Evolutionary conservation across 345 rosid genomes (phyloP).

Genomic region (Gossypium thurberi): DNA sequence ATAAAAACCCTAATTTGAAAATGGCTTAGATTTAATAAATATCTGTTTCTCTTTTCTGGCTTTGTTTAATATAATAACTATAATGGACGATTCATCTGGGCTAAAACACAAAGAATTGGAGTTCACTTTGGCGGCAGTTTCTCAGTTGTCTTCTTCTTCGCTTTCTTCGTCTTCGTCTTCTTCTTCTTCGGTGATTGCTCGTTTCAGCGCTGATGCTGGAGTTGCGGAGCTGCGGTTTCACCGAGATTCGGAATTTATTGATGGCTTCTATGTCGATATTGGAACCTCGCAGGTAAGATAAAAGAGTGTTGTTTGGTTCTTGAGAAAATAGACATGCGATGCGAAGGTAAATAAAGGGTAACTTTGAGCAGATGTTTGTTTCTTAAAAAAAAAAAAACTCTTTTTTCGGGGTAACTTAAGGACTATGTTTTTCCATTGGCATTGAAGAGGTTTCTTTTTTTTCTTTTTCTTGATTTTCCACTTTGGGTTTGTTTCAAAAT

Average conservation of each 20-base stretch:
- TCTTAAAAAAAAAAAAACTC: neutral
- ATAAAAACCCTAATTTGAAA: slow-evolving; percentile 34
- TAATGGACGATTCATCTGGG: slow-evolving; percentile 31
- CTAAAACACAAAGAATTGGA: slow-evolving; percentile 33
- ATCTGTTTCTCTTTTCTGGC: neutral
- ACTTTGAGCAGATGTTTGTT: neutral
- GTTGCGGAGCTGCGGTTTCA: slow-evolving; percentile 50
- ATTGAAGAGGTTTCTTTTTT: neutral
- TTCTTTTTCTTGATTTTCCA: neutral
- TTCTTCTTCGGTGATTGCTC: slow-evolving; percentile 41
- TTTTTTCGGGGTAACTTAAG: neutral
- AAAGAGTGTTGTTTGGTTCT: slow-evolving; percentile 11
- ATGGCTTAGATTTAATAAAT: neutral
- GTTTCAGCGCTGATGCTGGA: slow-evolving; percentile 45
- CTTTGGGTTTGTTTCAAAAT: neutral
- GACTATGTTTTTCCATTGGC: neutral
- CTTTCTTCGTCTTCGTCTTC: slow-evolving; percentile 20
- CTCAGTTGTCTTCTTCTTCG: slow-evolving; percentile 45
- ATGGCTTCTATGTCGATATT: slow-evolving; percentile 37
- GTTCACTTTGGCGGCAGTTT: slow-evolving; percentile 48
- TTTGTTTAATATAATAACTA: neutral
- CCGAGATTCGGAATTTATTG: slow-evolving; percentile 30
- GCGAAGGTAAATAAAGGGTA: neutral
- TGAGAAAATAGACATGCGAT: neutral
- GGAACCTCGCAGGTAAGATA: slow-evolving; percentile 40